Base-by-base conservation (phyloP, 768 basidiomycete species). In the Pleurotus tuber-regium region DNA sequence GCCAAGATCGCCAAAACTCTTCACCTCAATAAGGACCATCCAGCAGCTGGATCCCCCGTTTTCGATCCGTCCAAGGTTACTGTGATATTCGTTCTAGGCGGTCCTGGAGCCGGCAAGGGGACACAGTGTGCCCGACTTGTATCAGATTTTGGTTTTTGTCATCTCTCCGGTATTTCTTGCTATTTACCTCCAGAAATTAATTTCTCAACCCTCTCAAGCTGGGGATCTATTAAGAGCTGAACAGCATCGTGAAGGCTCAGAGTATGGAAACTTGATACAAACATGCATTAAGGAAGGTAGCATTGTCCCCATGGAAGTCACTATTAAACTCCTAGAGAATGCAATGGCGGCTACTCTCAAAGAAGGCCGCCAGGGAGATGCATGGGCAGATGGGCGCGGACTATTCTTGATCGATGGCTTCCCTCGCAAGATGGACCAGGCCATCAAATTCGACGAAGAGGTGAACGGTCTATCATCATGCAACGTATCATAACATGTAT, bases 341-440 rank as follows among this genome's bases (percentile, higher is more conserved):
- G 94, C 96, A 6, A 98, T 99, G 89, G 61, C 66, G 19, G 79
- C 69, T 33, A 81, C 80, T 10, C 64, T 94, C 31, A 59, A 70
- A 26, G 69, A 78, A 61, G 60, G 60, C 16, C 67, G 64, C 43
- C 51, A 68, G 0, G 72, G 74, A 9, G 70, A 75, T 5, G 84
- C 80, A 18, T 94, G 92, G 92, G 67, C 66, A 7, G 71, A 80
- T 26, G 90, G 87, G 21, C 73, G 70, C 47, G 92, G 91, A 28
- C 84, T 92, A 40, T 99, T 98, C 76, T 77, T 98, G 60, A 86
- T 99, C 55, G 96, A 99, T 57, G 97, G 96, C 1, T 98, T 98
- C 71, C 97, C 96, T 50, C 82, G 96, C 54, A 94, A 98, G 76
- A 94, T 98, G 93, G 97, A 99, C 66, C 97, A 99, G 70, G 96